Base-by-base conservation (phyloP, 768 basidiomycete genomes). In the Dacryopinax spathularia region DNA sequence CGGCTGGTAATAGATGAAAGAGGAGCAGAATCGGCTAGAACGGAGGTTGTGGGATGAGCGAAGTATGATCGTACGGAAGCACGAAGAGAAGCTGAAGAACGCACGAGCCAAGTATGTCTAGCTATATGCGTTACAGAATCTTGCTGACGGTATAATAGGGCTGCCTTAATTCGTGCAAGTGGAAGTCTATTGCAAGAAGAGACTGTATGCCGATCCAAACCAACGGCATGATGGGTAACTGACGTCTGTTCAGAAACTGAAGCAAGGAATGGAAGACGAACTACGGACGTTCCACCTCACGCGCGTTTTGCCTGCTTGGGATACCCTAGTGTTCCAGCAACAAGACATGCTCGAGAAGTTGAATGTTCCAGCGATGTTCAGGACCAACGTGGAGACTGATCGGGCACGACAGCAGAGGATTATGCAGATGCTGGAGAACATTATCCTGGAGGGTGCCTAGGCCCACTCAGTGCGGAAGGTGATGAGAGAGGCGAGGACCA, bases 301-400 rank as follows among this genome's bases (percentile, higher is more conserved):
- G 60, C 79, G 85, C 35, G 85, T 78, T 10, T 72, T 91, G 5
- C 77, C 83, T 1, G 86, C 87, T 9, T 92, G 89, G 88, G 89
- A 89, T 69, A 81, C 80, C 20, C 77, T 91, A n/a, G 72, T 85
- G 20, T 74, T 81, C 60, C 82, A 81, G 68, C 90, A 92, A 71
- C 89, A 92, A 73, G 70, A 75, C 0, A 74, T 80, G 16, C 76
- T 92, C 59, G 82, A 83, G 67, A 71, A 77, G 33, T 74, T 85
- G 44, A 76, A 79, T 37, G 81, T 91, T 15, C 90, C 90, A 16
- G 78, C 82, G 1, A 90, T 92, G 86, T 87, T 81, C 70, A 73
- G 76, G 13, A 84, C 86, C 1, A 73, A 69, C 43, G 77, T 78
- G 43, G 68, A 69, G 36, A 69, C 75, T 2, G 81, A 84, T 66